Base-by-base conservation (phyloP, 257 asterid genomes). In the Capsicum chinense region DNA sequence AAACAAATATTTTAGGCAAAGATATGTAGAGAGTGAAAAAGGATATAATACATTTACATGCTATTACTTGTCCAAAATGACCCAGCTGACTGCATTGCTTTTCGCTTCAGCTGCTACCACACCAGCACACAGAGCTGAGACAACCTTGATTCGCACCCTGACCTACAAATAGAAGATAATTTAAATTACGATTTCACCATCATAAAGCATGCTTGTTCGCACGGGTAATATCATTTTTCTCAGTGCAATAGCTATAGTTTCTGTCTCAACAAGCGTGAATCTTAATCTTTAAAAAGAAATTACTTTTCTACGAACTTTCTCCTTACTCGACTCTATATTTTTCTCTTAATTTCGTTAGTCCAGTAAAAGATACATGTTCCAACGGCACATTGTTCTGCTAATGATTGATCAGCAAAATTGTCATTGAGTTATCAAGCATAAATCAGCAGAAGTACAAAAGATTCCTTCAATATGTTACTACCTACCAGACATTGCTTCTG, bases 11-110 rank as follows among this genome's bases (percentile, higher is more conserved):
- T 26, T 57, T 16, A 64, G 37, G 73, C 83, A 37, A 81, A 37
- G 15, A 62, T 42, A 76, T 3, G 11, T 33, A 12, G 83, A 87
- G 56, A 85, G 26, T 80, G 82, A 69, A 86, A 90, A 82, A 88
- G 88, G 86, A 84, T 76, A 63, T 44, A 89, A 88, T 83, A 87
- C 89, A 84, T 89, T 91, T 86, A 87, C 85, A 89, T 87, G 88
- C 84, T 90, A 90, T 91, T 94, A 94, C 99, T 90, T 95, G 94
- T 95, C 99, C 93, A 95, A 89, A 83, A 95, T 81, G 86, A 95
- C 97, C 99, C 99, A 95, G 71, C 89, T 91, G 64, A 95, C 94
- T 16, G 86, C 88, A 83, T 79, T 88, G 83, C 87, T 88, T 88
- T 90, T 91, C 35, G 97, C 97, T 92, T 93, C 98, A 82, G 95